Percentiles rank a stretch among this genome's conserved stretches.
Conservation (phyloP, 1,284 basidiomycete species). For the Coniophora puteana region DNA sequence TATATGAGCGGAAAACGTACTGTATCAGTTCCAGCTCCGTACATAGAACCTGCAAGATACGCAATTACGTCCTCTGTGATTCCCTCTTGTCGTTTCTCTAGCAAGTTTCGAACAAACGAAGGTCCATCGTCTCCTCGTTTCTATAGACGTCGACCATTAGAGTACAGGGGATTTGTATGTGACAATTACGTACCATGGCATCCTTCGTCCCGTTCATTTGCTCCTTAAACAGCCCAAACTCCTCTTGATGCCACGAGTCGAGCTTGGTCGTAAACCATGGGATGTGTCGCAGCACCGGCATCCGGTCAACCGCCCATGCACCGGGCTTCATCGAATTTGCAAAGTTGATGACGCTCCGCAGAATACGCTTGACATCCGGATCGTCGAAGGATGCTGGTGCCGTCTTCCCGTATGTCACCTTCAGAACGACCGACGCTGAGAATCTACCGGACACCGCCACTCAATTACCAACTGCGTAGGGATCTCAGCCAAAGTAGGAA, state of each 20-base stretch:
- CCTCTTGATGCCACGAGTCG: constrained; percentile 46
- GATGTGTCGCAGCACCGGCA: constrained; percentile 46
- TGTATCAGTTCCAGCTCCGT: constrained; percentile 65
- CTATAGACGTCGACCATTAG: constrained; percentile 12
- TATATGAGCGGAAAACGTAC: constrained; percentile 18
- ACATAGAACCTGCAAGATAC: constrained; percentile 60
- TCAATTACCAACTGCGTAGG: too few relatives aligned
- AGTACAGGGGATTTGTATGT: background rate
- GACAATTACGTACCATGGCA: constrained; percentile 35
- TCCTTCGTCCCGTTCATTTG: constrained; percentile 43
- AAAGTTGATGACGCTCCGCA: constrained; percentile 44
- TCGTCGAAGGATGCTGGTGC: constrained; percentile 48
- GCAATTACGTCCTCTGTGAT: constrained; percentile 52
- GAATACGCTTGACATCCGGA: constrained; percentile 52
- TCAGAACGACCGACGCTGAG: constrained; percentile 60
- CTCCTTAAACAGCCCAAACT: constrained; percentile 48
- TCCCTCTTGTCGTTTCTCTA: constrained; percentile 46
- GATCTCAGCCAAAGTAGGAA: constrained; percentile 18
- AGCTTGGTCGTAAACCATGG: constrained; percentile 14
- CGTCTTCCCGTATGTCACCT: constrained; percentile 61
- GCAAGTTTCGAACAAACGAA: constrained; percentile 54
- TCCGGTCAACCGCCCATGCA: constrained; percentile 54
- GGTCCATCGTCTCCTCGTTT: constrained; percentile 30
- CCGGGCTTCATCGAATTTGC: constrained; percentile 51
- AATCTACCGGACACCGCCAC: constrained; percentile 45